Evolutionary conservation across 306 rosid species (phyloP).

Genomic region (Trifolium fragiferum): DNA sequence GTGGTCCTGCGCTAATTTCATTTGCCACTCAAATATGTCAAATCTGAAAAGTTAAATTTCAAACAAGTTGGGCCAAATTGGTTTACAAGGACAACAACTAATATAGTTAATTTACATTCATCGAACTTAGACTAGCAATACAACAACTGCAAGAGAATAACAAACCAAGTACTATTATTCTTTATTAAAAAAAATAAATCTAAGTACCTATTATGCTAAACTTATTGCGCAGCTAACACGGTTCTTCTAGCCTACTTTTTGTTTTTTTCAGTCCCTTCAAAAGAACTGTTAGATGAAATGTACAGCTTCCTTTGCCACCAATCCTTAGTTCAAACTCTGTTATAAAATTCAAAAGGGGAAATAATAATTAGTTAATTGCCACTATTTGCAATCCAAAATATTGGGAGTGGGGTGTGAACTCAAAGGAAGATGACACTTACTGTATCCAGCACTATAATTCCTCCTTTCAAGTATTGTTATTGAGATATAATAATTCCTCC

Average conservation of each 20-base stretch:
- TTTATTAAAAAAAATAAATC: too few species aligned
- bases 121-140: constrained; percentile 35
- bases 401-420: background rate
- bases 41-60: background rate
- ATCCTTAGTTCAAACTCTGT: constrained; percentile 49
- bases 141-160: constrained; percentile 39
- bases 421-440: constrained; percentile 49
- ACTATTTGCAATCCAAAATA: background rate
- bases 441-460: constrained; percentile 39
- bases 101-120: constrained; percentile 2
- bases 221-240: constrained; percentile 35
- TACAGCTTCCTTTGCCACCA: constrained; percentile 45
- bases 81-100: constrained; percentile 24
- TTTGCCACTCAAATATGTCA: background rate
- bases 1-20: background rate
- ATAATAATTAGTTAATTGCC: constrained; percentile 28
- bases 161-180: constrained; percentile 13
- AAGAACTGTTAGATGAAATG: constrained; percentile 45
- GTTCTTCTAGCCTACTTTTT: background rate
- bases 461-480: constrained; percentile 88
- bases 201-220: constrained; percentile 21
- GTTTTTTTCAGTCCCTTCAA: constrained; percentile 37
- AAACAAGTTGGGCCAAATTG: background rate
- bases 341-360: constrained; percentile 25
- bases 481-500: constrained; percentile 69